These are phyloP conservation scores for Pythium aquatile DNA, from an alignment of 352 stramenopile genomes.

Conservation along the genomic window DNA sequence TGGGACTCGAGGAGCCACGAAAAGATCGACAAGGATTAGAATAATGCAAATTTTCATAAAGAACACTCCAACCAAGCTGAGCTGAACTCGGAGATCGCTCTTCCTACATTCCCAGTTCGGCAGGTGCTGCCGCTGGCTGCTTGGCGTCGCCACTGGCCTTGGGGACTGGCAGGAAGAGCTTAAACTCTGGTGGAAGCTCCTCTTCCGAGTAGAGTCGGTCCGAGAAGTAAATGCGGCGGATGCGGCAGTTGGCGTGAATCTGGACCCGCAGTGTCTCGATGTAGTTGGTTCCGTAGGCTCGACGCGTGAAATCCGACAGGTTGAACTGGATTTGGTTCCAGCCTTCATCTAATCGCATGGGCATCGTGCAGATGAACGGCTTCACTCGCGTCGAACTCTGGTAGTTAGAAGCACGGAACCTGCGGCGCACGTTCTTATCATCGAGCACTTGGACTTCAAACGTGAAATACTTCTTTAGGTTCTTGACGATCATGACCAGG, in stretches of 20 bases:
- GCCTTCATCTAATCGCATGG: slow-evolving; percentile 97
- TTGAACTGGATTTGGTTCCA: slow-evolving; percentile 99
- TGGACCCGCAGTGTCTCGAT: slow-evolving; percentile 97
- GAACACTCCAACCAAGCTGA: background rate
- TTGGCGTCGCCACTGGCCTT: slow-evolving; percentile 73
- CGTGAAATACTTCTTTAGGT: slow-evolving; percentile 99
- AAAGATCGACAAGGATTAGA: background rate
- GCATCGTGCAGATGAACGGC: slow-evolving; percentile 99
- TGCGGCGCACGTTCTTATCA: slow-evolving; percentile 96
- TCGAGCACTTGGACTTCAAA: slow-evolving; percentile 98
- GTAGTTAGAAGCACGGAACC: slow-evolving; percentile 97
- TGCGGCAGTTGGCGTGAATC: slow-evolving; percentile 97
- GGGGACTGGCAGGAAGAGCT: slow-evolving; percentile 95
- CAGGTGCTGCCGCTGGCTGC: slow-evolving; percentile 24
- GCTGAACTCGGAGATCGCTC: background rate
- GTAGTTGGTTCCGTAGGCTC: slow-evolving; percentile 97
- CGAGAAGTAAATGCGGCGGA: slow-evolving; percentile 97
- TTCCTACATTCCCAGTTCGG: slow-evolving; percentile 18
- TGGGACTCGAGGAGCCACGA: background rate
- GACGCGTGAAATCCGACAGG: slow-evolving; percentile 95
- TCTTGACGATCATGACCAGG: slow-evolving; percentile 99
- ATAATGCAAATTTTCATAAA: slow-evolving; percentile 1
- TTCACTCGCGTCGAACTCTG: slow-evolving; percentile 97
- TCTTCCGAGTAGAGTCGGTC: slow-evolving; percentile 97
- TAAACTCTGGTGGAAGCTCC: slow-evolving; percentile 96